phyloP scores from a whole-genome alignment of 768 basidiomycete genomes.

The Mrakia frigida region DNA sequence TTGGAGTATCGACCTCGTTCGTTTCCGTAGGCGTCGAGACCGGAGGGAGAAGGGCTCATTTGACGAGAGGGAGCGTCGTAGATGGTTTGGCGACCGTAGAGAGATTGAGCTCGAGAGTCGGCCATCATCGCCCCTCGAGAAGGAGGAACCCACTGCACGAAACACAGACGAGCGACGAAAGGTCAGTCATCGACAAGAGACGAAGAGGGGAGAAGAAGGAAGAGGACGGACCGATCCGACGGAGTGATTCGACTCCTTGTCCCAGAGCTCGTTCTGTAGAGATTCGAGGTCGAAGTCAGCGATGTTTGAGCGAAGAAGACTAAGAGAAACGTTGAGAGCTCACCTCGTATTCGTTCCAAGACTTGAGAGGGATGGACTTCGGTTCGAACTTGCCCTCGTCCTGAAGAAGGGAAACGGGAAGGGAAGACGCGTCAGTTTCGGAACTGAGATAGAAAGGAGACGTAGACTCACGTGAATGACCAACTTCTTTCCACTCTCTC shows the following conservation, averaged over 20 bases:
- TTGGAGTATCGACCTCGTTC: constrained; percentile 57
- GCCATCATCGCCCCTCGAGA: constrained; percentile 47
- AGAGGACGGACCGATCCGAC: constrained; percentile 57
- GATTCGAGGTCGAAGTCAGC: no score
- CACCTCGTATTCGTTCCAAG: constrained; percentile 85
- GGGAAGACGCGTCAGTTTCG: constrained; percentile 17
- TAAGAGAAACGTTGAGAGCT: no score
- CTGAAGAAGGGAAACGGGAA: constrained; percentile 45
- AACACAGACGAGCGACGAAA: background rate
- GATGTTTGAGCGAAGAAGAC: no score
- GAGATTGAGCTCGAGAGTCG: constrained; percentile 59
- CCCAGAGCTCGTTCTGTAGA: constrained; percentile 79
- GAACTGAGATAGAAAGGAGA: background rate
- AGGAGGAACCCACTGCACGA: constrained; percentile 66
- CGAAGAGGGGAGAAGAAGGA: background rate
- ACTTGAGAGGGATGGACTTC: constrained; percentile 84
- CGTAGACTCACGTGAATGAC: constrained; percentile 74
- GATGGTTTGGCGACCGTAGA: constrained; percentile 81
- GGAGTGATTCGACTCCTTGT: constrained; percentile 92
- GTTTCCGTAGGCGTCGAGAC: constrained; percentile 44
- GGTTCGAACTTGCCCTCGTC: constrained; percentile 98
- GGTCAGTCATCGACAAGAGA: background rate
- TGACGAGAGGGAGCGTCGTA: constrained; percentile 71
- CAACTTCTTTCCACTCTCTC: constrained; percentile 91
- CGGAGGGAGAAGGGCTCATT: constrained; percentile 40